These are phyloP conservation scores for Boletellus sp. DNA, from an alignment of 768 basidiomycete species.

Conservation along the genomic window DNA sequence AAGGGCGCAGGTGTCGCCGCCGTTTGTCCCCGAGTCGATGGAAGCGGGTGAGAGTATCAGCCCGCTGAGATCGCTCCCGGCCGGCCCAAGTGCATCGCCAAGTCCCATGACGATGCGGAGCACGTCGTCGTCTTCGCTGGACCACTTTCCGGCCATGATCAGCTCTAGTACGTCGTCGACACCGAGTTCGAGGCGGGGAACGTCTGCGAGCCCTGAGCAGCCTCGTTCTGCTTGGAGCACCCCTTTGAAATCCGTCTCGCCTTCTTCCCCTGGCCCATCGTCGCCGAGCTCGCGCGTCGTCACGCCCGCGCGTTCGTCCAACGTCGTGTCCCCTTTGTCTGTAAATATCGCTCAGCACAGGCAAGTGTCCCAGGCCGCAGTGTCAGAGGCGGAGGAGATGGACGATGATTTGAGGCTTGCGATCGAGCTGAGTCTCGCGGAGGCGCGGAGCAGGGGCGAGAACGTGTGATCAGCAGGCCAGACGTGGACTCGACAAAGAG, in stretches of 20 bases:
- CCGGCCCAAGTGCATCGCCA: conserved; percentile 5
- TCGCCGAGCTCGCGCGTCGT: conserved; percentile 16
- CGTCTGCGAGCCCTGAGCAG: conserved; percentile 11
- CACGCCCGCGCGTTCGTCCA: conserved; percentile 9
- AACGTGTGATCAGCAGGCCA: conserved; percentile 1
- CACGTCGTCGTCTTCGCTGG: conserved; percentile 23
- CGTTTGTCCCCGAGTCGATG: conserved; percentile 47
- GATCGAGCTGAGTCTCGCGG: conserved; percentile 68
- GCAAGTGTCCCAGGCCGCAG: background rate
- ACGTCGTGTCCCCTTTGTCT: conserved; percentile 12
- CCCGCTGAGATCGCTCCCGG: conserved; percentile 17
- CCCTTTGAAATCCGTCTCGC: conserved; percentile 28
- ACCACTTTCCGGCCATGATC: conserved; percentile 35
- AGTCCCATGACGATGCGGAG: conserved; percentile 8
- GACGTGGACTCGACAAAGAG: background rate
- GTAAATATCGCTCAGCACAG: conserved; percentile 8
- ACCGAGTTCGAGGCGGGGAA: conserved; percentile 19
- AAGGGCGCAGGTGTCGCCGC: conserved; percentile 57
- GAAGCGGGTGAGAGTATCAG: conserved; percentile 45
- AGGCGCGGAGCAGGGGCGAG: conserved; percentile 28
- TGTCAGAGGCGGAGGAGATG: conserved; percentile 34
- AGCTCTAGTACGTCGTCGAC: conserved; percentile 29
- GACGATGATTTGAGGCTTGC: conserved; percentile 66
- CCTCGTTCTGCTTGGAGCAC: conserved; percentile 38
- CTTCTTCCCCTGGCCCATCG: conserved; percentile 12